Evolutionary conservation across 495 filamentous ascomycete species (phyloP).

Genomic region (Penicillium longicatenatum): DNA sequence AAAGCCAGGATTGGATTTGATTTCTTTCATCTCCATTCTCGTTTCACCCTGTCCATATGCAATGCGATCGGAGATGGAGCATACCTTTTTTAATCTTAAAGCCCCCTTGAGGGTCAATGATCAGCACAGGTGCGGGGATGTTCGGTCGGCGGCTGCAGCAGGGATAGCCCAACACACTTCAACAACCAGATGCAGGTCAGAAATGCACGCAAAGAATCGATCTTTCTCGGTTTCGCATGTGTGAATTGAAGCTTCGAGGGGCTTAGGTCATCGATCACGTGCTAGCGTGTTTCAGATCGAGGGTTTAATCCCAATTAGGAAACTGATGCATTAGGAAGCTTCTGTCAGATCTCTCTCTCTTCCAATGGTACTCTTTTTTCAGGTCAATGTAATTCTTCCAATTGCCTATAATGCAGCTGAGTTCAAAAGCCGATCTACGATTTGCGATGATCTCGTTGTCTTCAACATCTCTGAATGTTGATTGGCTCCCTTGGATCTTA

Average conservation of each 20-base stretch:
- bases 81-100: constrained; percentile 14
- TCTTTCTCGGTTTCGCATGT: constrained; percentile 6
- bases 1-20: neutral
- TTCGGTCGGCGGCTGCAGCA: constrained; percentile 2
- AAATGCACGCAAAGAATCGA: constrained; percentile 8
- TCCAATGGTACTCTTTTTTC: neutral
- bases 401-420: too few relatives aligned
- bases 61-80: constrained; percentile 17
- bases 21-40: neutral
- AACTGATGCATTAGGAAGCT: neutral
- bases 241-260: constrained; percentile 28
- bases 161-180: neutral
- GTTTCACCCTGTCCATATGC: constrained; percentile 1
- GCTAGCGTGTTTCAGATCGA: constrained; percentile 42
- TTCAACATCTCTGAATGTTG: neutral
- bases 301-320: constrained; percentile 20
- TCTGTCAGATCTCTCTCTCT: neutral
- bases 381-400: neutral
- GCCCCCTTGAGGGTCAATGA: constrained; percentile 9
- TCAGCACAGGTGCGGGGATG: constrained; percentile 12
- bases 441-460: neutral
- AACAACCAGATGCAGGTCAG: neutral
- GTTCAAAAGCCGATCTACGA: too few relatives aligned
- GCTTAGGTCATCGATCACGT: constrained; percentile 26
- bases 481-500: neutral